phyloP scores from a whole-genome alignment of 768 basidiomycete species.

The Lactarius pseudohatsudake region DNA sequence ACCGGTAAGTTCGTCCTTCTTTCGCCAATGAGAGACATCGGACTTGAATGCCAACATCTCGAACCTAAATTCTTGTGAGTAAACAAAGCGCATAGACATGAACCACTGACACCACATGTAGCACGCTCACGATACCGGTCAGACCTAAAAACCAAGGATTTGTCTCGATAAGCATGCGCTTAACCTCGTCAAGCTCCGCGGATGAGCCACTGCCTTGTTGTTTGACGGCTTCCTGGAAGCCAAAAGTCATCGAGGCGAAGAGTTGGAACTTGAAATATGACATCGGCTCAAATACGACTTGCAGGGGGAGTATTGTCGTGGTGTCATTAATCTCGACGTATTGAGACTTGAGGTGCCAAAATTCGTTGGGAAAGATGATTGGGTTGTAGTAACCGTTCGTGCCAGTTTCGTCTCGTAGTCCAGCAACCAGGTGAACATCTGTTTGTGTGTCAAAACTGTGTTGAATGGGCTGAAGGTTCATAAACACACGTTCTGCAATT shows the following conservation, averaged over 20 bases:
- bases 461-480: slow-evolving; percentile 1
- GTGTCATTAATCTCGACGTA: slow-evolving; percentile 85
- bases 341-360: slow-evolving; percentile 86
- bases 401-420: slow-evolving; percentile 61
- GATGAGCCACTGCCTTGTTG: slow-evolving; percentile 60
- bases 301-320: slow-evolving; percentile 73
- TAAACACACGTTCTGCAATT: slow-evolving; percentile 57
- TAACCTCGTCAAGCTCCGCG: slow-evolving; percentile 90
- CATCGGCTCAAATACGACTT: slow-evolving; percentile 82
- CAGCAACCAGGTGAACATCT: slow-evolving; percentile 67
- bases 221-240: slow-evolving; percentile 85
- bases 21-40: slow-evolving; percentile 93
- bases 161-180: slow-evolving; percentile 91
- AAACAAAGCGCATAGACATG: slow-evolving; percentile 15
- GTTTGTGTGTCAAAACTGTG: slow-evolving; percentile 26
- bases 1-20: slow-evolving; percentile 92
- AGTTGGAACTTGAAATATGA: slow-evolving; percentile 86
- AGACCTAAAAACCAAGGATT: slow-evolving; percentile 82
- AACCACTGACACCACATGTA: slow-evolving; percentile 77
- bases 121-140: slow-evolving; percentile 79
- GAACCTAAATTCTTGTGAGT: slow-evolving; percentile 52
- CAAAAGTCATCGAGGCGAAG: slow-evolving; percentile 78
- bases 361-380: slow-evolving; percentile 90
- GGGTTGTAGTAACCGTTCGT: slow-evolving; percentile 78
- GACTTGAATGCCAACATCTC: slow-evolving; percentile 96